Evolutionary conservation across 83 land plant species (phyloP), one percentile per base, ranked within the genome.

Genomic region (Larix sibirica): DNA sequence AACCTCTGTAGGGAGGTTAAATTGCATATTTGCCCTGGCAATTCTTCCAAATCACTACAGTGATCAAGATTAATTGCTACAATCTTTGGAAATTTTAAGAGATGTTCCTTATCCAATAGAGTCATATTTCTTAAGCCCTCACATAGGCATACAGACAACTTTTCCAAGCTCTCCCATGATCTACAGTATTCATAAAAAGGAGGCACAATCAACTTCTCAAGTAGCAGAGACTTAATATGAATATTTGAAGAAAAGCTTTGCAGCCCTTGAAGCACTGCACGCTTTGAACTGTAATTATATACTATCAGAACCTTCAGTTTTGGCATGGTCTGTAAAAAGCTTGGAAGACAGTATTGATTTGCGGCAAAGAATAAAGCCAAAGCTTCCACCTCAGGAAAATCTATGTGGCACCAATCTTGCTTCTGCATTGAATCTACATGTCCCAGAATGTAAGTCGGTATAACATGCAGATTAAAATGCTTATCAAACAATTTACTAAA

Each of bases 341-440:
- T 86, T 64, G 95, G 95, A 73, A 92, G 63, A 80, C 69, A 87
- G 85, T 88, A 92, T 42, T 64, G 77, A 33, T 38, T 79, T n/a
- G 94, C 85, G 1, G 88, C 81, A 50, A 90, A 90, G 71, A 83
- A 88, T 7, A 92, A 82, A 23, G 89, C 69, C 63, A 92, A 89
- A 26, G 89, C 95, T 82, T 92, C 92, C 20, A 88, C 90, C 60
- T 88, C 84, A 36, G 92, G 92, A 40, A 88, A 88, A 18, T 82
- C 63, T 88, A 90, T 86, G 0, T 71, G 59, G 23, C 77, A 77
- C 94, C 94, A 92, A 62, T 92, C 89, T 64, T 83, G 81, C 77
- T 85, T 82, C 33, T 77, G 77, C 92, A 92, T 92, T 75, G 89
- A 89, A 60, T 92, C 94, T 92, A 65, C 56, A 74, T 38, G 36